phyloP scores from a whole-genome alignment of 1,284 basidiomycete species.

The Cystobasidium sp. region DNA sequence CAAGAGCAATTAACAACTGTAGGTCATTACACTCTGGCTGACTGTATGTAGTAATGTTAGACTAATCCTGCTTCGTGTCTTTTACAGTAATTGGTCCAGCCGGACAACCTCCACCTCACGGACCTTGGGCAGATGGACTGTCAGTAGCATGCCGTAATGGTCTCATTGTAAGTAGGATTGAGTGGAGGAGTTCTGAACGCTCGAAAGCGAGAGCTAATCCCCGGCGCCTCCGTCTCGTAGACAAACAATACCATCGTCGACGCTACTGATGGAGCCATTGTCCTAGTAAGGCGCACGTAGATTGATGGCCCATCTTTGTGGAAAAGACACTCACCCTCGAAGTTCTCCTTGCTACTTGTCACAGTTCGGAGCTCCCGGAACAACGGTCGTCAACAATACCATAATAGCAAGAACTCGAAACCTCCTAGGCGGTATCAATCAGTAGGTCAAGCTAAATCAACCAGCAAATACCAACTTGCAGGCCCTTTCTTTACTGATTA shows the following conservation, averaged over 20 bases:
- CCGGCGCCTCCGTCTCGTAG: constrained; percentile 12
- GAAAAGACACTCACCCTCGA: too few species aligned
- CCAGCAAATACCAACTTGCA: too few species aligned
- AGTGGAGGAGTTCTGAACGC: too few species aligned
- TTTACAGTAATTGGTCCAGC: constrained; percentile 51
- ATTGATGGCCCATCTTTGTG: too few species aligned
- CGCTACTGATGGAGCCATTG: constrained; percentile 53
- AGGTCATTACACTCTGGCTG: not conserved
- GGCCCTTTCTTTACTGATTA: not conserved
- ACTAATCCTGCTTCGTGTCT: constrained; percentile 45
- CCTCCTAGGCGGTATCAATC: constrained; percentile 52
- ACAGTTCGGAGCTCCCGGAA: constrained; percentile 51
- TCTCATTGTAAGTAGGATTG: constrained; percentile 45
- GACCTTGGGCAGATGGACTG: constrained; percentile 54
- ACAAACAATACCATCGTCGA: constrained; percentile 52
- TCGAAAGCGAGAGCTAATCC: too few species aligned
- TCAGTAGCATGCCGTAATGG: constrained; percentile 51
- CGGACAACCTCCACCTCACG: constrained; percentile 50
- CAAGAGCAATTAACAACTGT: constrained; percentile 5
- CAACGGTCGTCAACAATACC: constrained; percentile 49
- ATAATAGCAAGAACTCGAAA: constrained; percentile 51
- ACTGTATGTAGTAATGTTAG: constrained; percentile 16
- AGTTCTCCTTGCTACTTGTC: not conserved
- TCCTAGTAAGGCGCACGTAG: constrained; percentile 48
- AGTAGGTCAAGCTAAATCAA: constrained; percentile 33